Percentiles rank a stretch among this genome's conserved stretches.
Evolutionary conservation across 371 early-diverging fungal species (phyloP).

Genomic region (Apophysomyces trapeziformis): DNA sequence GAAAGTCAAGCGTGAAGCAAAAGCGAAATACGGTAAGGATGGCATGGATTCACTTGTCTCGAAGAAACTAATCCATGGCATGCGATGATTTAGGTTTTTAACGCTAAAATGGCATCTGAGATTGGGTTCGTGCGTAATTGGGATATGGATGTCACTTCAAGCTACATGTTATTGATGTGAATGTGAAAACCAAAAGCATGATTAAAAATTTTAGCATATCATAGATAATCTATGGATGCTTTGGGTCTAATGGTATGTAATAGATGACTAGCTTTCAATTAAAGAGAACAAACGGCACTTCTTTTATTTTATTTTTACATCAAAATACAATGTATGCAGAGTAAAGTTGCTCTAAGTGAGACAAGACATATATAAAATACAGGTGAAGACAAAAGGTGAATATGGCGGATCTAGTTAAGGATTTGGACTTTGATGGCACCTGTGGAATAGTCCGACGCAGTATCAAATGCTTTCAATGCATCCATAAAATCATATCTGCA

Average conservation of each 20-base stretch:
- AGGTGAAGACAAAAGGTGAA: not conserved
- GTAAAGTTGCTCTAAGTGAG: not conserved
- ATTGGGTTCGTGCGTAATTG: no score
- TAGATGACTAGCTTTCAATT: no score
- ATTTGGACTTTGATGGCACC: conserved; percentile 54
- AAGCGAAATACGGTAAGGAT: conserved; percentile 69
- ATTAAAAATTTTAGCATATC: no score
- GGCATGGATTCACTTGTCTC: not conserved
- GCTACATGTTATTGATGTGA: no score
- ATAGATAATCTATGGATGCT: no score
- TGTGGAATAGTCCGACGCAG: conserved; percentile 37
- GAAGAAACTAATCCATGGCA: not conserved
- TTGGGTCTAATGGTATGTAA: no score
- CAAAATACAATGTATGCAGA: not conserved
- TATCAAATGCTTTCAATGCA: conserved; percentile 48
- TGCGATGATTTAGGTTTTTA: not conserved
- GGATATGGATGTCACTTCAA: no score
- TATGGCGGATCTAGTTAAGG: conserved; percentile 26
- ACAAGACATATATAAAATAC: not conserved
- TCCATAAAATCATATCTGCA: conserved; percentile 44
- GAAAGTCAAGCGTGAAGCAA: conserved; percentile 68
- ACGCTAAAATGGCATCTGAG: not conserved
- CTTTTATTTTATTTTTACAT: no score
- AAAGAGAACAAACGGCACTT: no score
- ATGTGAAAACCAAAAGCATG: no score